Conservation (phyloP, 1,284 basidiomycete species). For the Ganoderma sinense region DNA sequence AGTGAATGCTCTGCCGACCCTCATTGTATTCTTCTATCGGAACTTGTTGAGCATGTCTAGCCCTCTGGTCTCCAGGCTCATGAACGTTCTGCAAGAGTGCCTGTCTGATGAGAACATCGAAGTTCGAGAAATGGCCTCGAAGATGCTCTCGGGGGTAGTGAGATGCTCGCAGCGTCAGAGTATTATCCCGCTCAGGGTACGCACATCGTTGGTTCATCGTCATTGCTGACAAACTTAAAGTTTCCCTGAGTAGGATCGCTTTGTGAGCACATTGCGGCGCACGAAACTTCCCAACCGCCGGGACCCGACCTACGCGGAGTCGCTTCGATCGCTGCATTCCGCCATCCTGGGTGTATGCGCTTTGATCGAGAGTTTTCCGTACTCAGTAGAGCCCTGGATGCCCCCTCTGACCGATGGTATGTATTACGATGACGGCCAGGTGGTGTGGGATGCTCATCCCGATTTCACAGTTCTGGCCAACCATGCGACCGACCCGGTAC, state of each 20-base stretch:
- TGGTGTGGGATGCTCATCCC: conserved; percentile 17
- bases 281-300: conserved; percentile 76
- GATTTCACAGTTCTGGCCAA: conserved; percentile 66
- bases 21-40: conserved; percentile 87
- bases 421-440: conserved; percentile 15
- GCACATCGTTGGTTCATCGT: conserved; percentile 18
- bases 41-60: conserved; percentile 83
- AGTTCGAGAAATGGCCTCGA: conserved; percentile 93
- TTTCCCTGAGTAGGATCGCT: conserved; percentile 69
- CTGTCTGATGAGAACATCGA: conserved; percentile 92
- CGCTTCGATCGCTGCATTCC: conserved; percentile 83
- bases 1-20: conserved; percentile 73
- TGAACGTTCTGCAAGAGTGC: conserved; percentile 86
- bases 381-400: conserved; percentile 81
- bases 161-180: conserved; percentile 92
- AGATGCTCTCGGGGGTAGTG: conserved; percentile 89
- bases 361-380: conserved; percentile 82
- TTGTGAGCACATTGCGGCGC: conserved; percentile 69
- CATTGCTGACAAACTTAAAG: conserved; percentile 17
- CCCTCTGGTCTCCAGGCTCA: conserved; percentile 69
- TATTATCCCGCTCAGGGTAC: conserved; percentile 86
- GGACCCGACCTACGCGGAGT: conserved; percentile 77
- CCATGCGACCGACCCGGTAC: conserved; percentile 91
- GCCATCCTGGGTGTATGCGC: conserved; percentile 92
- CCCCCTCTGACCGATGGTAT: conserved; percentile 78